Evolutionary conservation across 148 eudicot genomes (phyloP), one percentile per base, ranked within the genome.

Genomic region (Rhododendron mucronatum): DNA sequence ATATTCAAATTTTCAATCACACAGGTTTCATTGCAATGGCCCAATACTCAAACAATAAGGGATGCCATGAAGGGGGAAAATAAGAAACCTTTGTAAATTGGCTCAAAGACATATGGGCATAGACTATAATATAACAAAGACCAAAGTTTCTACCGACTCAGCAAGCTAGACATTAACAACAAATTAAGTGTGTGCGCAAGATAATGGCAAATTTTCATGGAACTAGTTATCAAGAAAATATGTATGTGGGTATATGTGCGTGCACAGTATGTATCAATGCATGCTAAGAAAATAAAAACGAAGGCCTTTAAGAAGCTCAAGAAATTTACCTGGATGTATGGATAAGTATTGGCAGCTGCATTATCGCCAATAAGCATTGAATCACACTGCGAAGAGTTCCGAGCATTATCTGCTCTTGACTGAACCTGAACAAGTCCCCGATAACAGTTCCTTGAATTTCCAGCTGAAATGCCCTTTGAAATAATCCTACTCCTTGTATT

Each of bases 261-360:
- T 12, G 23, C 47, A 18, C 2, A 10, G 23, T 39, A 16, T 75
- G 41, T 71, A 71, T 30, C 76, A 26, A 30, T 71, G 18, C 15
- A 71, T 71, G 75, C 76, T 33, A 30, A 20, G 23, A 39, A 30
- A 39, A 37, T 26, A 21, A 13, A 28, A 75, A 85, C 8, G 20
- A 37, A 73, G 55, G 7, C 30, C 7, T 55, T 7, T 41, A 63
- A 59, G 28, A 47, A 16, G 67, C 7, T 0, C 10, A 63, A 87
- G 28, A 77, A 77, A 82, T 28, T 81, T 90, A 95, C 99, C 98
- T 94, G 98, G 83, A 95, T 94, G 82, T 93, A 97, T 1, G 98
- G 99, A 85, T 97, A 97, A 44, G 99, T 97, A 84, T 97, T 97
- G 45, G 96, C 98, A 89, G 96, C 95, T 76, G 98, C 98, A 65